Percentiles rank a stretch among this genome's conserved stretches.
phyloP scores from a whole-genome alignment of 768 basidiomycete species.

The Pulveroboletus frians region DNA sequence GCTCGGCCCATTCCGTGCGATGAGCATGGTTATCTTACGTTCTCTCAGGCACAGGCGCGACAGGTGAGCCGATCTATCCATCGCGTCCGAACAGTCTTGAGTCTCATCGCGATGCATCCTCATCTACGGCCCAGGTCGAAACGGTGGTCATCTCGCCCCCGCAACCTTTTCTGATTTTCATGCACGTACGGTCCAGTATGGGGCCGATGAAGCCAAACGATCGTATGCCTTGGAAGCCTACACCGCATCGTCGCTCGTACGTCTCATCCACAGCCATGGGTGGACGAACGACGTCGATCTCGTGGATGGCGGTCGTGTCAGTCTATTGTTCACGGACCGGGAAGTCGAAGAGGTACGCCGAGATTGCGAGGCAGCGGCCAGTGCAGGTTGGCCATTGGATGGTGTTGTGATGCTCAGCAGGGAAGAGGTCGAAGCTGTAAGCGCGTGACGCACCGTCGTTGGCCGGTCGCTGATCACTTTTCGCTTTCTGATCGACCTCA shows the following conservation, averaged over 20 bases:
- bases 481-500: neutral
- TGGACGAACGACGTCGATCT: constrained; percentile 55
- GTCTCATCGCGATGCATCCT: neutral
- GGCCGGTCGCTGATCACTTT: neutral
- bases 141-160: constrained; percentile 72
- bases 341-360: constrained; percentile 35
- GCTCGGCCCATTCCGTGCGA: neutral
- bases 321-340: constrained; percentile 43
- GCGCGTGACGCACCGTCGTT: constrained; percentile 1
- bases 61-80: constrained; percentile 40
- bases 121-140: constrained; percentile 48
- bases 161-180: constrained; percentile 43
- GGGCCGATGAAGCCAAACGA: constrained; percentile 50
- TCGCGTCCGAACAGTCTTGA: neutral
- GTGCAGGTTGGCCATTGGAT: constrained; percentile 46
- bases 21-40: neutral
- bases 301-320: constrained; percentile 50
- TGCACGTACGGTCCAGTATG: constrained; percentile 35
- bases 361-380: constrained; percentile 51
- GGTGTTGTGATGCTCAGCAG: constrained; percentile 43
- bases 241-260: constrained; percentile 44
- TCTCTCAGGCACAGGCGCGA: constrained; percentile 63
- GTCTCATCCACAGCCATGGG: constrained; percentile 41
- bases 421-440: constrained; percentile 46
- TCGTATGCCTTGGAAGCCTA: constrained; percentile 54